Percentiles rank a stretch among this genome's conserved stretches.
Conservation (phyloP, 1,284 basidiomycete species). For the Cutaneotrichosporon daszewskae region DNA sequence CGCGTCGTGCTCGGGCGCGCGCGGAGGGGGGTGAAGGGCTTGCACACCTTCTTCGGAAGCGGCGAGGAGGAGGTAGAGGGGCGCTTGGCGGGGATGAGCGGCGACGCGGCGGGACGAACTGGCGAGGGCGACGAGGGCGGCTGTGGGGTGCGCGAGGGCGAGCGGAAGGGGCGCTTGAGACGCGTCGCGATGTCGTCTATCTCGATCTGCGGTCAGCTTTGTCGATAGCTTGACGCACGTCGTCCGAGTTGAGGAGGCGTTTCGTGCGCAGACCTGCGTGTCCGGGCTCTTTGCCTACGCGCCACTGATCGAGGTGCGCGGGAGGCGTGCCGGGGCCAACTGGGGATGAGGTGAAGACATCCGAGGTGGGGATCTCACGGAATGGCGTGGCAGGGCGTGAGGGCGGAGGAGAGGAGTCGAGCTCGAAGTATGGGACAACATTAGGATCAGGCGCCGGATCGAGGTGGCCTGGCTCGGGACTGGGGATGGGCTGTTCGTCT, state of each 20-base stretch:
- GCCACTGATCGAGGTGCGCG: slow-evolving; percentile 22
- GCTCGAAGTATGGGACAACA: no score
- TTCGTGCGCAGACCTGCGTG: slow-evolving; percentile 31
- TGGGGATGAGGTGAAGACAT: no score
- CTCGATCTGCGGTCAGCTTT: slow-evolving; percentile 1
- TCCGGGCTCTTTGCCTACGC: slow-evolving; percentile 32
- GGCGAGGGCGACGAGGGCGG: not conserved
- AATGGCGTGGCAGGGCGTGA: no score
- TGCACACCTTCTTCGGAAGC: no score
- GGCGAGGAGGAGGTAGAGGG: not conserved
- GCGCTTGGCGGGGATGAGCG: no score
- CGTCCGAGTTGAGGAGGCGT: not conserved
- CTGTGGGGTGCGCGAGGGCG: slow-evolving; percentile 14
- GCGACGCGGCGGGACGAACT: no score
- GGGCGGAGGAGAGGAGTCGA: no score
- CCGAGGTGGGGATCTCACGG: no score
- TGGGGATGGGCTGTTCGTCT: no score
- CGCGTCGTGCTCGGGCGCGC: not conserved
- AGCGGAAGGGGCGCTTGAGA: slow-evolving; percentile 38
- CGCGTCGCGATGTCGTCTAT: slow-evolving; percentile 10
- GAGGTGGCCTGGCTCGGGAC: no score
- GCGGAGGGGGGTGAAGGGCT: not conserved
- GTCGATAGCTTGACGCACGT: not conserved
- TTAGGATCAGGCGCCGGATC: no score
- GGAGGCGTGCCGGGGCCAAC: not conserved